Percentiles rank a stretch among this genome's conserved stretches.
Conservation (phyloP, 2,329 filamentous ascomycete genomes). For the Botrytis pseudocinerea region DNA sequence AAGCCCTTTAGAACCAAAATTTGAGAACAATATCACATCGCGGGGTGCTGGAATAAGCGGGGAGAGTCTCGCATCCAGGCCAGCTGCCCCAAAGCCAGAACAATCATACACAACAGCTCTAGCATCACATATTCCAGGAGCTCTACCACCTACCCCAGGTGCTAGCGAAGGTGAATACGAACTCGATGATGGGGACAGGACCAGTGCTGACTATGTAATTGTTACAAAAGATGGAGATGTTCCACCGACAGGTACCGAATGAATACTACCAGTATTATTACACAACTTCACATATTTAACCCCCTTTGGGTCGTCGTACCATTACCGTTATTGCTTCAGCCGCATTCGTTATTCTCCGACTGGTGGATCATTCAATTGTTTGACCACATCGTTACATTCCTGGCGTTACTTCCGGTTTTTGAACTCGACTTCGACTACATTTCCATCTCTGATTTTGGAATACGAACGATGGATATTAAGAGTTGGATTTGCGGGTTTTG, state of each 20-base stretch:
- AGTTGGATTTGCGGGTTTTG: slow-evolving; percentile 17
- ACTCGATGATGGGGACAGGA: slow-evolving; percentile 29
- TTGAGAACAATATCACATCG: slow-evolving; percentile 13
- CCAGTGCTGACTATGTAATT: slow-evolving; percentile 32
- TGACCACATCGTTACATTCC: slow-evolving; percentile 19
- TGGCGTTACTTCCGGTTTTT: slow-evolving; percentile 20
- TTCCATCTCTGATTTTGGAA: slow-evolving; percentile 21
- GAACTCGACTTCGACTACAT: slow-evolving; percentile 8
- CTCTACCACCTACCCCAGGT: slow-evolving; percentile 40
- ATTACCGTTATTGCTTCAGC: slow-evolving; percentile 14
- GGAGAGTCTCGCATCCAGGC: slow-evolving; percentile 11
- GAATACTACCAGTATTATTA: slow-evolving; percentile 17
- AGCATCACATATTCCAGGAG: slow-evolving; percentile 34
- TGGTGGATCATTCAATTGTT: slow-evolving; percentile 20
- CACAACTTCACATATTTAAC: slow-evolving; percentile 12
- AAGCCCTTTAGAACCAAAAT: slow-evolving; percentile 20
- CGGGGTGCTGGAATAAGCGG: neutral
- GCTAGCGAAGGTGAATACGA: slow-evolving; percentile 43
- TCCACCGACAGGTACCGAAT: slow-evolving; percentile 21
- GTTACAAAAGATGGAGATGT: slow-evolving; percentile 35
- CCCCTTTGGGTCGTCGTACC: slow-evolving; percentile 1
- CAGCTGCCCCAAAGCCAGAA: slow-evolving; percentile 8
- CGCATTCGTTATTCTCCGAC: slow-evolving; percentile 16
- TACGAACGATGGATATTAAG: slow-evolving; percentile 28
- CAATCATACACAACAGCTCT: slow-evolving; percentile 17